Base-by-base conservation (phyloP, 768 basidiomycete species). In the Pleurotus salmoneostramineus region DNA sequence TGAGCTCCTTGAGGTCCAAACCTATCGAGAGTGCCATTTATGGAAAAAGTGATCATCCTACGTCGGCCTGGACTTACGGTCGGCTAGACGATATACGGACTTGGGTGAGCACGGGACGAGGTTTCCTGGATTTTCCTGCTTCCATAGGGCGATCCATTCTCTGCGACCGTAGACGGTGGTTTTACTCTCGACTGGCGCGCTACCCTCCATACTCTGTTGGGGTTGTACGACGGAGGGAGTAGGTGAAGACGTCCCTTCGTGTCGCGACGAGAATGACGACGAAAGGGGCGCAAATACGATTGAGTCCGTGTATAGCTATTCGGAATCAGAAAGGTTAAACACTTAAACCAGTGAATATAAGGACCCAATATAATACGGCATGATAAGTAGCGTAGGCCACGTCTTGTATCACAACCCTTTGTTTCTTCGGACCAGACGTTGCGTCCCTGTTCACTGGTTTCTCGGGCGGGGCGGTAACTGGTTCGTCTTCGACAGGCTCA, bases 241-340 rank as follows among this genome's bases (percentile, higher is more conserved):
- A 40, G 52, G 52, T 6, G 52, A 55, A 14, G 74, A 63, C 14
- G 73, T 67, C 0, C 68, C 64, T 34, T 68, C 63, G 11, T 63
- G 63, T 40, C 65, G 72, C 36, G 56, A 60, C 12, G 69, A 64
- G 61, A 89, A 88, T 34, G 83, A 81, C 5, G 93, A 95, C 0
- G 91, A 84, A 14, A 95, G 73, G 0, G 93, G 93, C 0, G 93
- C 90, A 62, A 95, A 95, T 32, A 86, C 79, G 61, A 95, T 89
- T 31, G 79, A 80, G 64, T 93, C 91, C 12, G 93, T 95, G 68
- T 95, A 95, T 27, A 95, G 74, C 92, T 93, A 62, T 3, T 7
- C 11, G 5, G 17, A 45, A 63, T 58, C 34, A 4, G n/a, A 31
- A 40, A 43, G 43, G 11, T 55, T 40, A 58, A 56, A 56, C 35